Evolutionary conservation across 306 rosid genomes (phyloP).

Genomic region (Sophora flavescens): DNA sequence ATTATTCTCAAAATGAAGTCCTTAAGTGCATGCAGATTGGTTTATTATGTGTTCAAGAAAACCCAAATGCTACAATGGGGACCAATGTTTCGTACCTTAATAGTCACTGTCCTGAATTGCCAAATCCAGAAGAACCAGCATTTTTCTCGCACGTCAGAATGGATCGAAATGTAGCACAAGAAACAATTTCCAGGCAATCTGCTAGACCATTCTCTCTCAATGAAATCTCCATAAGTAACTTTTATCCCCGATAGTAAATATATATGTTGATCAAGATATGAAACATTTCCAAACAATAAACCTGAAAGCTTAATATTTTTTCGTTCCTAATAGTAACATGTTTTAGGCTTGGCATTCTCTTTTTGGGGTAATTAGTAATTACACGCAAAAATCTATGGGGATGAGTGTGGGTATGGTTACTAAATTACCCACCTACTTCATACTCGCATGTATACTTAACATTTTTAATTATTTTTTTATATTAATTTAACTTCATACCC

Average conservation of each 20-base stretch:
- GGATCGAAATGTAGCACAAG: background rate
- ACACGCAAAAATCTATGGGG: too few relatives aligned
- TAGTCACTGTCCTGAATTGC: conserved; percentile 35
- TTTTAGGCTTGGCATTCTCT: too few relatives aligned
- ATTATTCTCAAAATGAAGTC: conserved; percentile 19
- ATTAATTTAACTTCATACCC: too few relatives aligned
- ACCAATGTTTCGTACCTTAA: conserved; percentile 44
- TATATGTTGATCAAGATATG: background rate
- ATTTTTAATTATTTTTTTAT: too few relatives aligned
- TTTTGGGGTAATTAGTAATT: too few relatives aligned
- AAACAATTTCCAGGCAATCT: background rate
- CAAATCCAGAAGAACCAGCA: conserved; percentile 50
- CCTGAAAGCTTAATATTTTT: too few relatives aligned
- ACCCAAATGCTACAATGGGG: conserved; percentile 48
- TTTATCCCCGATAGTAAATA: conserved; percentile 28
- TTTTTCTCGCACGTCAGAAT: background rate
- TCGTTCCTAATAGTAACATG: too few relatives aligned
- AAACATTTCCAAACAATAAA: too few relatives aligned
- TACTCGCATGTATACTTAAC: too few relatives aligned
- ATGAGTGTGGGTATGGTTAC: too few relatives aligned
- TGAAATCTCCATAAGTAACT: conserved; percentile 5
- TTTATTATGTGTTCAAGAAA: conserved; percentile 57
- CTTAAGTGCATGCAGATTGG: conserved; percentile 51
- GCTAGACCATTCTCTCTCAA: background rate
- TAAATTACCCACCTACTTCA: too few relatives aligned